Evolutionary conservation across 805 yeast species (phyloP), one percentile per base, ranked within the genome.

Genomic region (Kodamaea kakaduensis): DNA sequence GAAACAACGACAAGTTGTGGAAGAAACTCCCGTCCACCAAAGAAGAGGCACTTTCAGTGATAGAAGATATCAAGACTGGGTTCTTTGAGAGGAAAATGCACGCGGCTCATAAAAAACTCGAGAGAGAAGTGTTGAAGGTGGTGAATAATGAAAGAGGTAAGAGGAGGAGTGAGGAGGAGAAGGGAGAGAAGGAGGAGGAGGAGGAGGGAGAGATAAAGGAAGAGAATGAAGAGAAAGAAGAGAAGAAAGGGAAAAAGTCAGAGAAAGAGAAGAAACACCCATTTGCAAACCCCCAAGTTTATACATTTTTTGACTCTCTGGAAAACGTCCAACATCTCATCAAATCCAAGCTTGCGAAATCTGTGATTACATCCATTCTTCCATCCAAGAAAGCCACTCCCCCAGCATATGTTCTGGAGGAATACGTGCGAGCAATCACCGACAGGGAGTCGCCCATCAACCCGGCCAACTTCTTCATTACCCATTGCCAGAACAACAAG

Each of bases 21-120:
- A 56, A 67, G 36, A 59, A 62, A 37, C 48, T 70, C 8, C 75
- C 76, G 8, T 34, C 58, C 18, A 41, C 62, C 4, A 54, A 55
- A 37, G 59, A 61, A 9, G 75, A 69, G 3, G 82, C 80, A 1
- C 40, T 57, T 17, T 37, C 41, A 9, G 69, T 67, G 54, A 78
- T 80, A 8, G 45, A 50, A 5, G 60, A 64, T 1, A 54, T 77
- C 31, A 73, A 77, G 45, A 25, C 44, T 2, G 72, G 67, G 18
- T 52, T 68, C 5, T 73, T 76, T 41, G 63, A 57, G 5, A 67
- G 71, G 30, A 79, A 80, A 46, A 60, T 65, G 32, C 73, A 75
- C 46, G 68, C 71, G 6, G 58, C 75, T 0, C 35, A 59, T 9
- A 61, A 56, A 27, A 71, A 70, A 39, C 50, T 75, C 33, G 50